These are phyloP conservation scores for Plantago elongata DNA, from an alignment of 257 asterid genomes.

Conservation along the genomic window DNA sequence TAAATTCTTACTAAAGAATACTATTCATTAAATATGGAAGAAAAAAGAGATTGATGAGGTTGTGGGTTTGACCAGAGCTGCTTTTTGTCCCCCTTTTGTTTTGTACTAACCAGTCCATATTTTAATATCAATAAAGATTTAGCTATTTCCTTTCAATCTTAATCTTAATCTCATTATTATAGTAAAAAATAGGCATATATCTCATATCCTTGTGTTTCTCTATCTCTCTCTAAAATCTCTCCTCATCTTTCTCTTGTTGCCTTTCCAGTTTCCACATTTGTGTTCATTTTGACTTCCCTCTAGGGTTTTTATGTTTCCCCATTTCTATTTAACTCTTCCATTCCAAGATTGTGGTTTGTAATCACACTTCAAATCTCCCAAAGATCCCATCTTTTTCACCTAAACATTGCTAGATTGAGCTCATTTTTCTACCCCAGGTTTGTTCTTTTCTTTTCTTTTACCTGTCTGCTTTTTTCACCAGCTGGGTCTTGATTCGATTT, in stretches of 20 bases:
- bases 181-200: neutral
- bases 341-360: too few species aligned
- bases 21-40: slow-evolving; percentile 3
- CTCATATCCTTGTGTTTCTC: slow-evolving; percentile 15
- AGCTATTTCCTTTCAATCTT: too few species aligned
- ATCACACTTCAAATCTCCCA: neutral
- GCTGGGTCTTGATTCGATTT: slow-evolving; percentile 9
- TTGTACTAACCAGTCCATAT: too few species aligned
- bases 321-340: neutral
- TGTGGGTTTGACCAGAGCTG: slow-evolving; percentile 61
- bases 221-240: slow-evolving; percentile 12
- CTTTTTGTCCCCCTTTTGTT: slow-evolving; percentile 13
- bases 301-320: slow-evolving; percentile 37
- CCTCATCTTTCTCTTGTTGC: slow-evolving; percentile 16
- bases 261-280: slow-evolving; percentile 31
- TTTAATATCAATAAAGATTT: too few species aligned
- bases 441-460: slow-evolving; percentile 9
- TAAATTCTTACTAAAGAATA: slow-evolving; percentile 9
- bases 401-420: slow-evolving; percentile 19
- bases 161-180: neutral
- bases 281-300: slow-evolving; percentile 38
- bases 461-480: too few species aligned
- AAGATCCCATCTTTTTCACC: slow-evolving; percentile 24
- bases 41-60: neutral
- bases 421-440: slow-evolving; percentile 35